phyloP scores from a whole-genome alignment of 495 filamentous ascomycete genomes.

The Xylaria curta region DNA sequence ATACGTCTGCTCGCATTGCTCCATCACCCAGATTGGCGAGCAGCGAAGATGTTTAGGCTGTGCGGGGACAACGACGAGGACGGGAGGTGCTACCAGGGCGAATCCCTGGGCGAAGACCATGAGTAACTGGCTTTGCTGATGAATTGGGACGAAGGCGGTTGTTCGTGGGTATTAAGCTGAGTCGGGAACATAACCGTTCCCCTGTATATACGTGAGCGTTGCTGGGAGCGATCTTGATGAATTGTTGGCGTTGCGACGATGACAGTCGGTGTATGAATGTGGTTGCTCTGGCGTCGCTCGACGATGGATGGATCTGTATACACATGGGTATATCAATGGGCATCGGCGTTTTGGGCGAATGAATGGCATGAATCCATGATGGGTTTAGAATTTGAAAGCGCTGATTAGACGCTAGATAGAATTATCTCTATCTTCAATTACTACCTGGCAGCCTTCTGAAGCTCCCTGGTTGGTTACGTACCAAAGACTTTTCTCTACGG shows the following conservation, averaged over 20 bases:
- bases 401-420: neutral
- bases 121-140: constrained; percentile 23
- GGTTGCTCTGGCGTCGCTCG: neutral
- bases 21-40: constrained; percentile 53
- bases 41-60: constrained; percentile 52
- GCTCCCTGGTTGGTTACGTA: neutral
- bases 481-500: neutral
- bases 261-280: neutral
- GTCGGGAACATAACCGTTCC: too few relatives aligned
- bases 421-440: neutral
- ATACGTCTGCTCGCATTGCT: constrained; percentile 56
- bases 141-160: too few relatives aligned
- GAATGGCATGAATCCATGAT: neutral
- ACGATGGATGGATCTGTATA: neutral
- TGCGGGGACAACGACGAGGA: constrained; percentile 35
- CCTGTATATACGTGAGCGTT: neutral
- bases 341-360: constrained; percentile 9
- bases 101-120: constrained; percentile 13
- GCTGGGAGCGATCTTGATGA: neutral
- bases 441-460: neutral
- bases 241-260: neutral
- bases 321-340: neutral
- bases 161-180: neutral
- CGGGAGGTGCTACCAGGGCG: neutral
- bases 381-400: neutral